Evolutionary conservation across 2,329 filamentous ascomycete species (phyloP).

Genomic region (Didymella lethalis): DNA sequence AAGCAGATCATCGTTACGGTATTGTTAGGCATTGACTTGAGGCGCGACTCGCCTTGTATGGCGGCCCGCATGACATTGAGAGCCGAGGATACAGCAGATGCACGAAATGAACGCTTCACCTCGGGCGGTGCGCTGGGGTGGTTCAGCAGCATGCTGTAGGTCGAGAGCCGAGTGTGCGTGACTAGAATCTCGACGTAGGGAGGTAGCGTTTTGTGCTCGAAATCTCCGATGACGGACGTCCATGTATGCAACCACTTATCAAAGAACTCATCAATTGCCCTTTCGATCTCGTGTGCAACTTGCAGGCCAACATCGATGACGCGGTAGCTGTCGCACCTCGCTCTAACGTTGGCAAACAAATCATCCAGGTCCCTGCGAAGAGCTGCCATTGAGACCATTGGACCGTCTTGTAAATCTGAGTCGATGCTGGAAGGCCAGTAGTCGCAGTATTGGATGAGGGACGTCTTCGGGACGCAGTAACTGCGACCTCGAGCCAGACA

Average conservation of each 20-base stretch:
- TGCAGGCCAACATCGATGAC: slow-evolving; percentile 60
- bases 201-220: slow-evolving; percentile 63
- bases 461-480: slow-evolving; percentile 72
- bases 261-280: slow-evolving; percentile 70
- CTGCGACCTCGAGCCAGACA: slow-evolving; percentile 73
- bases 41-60: slow-evolving; percentile 73
- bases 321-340: slow-evolving; percentile 66
- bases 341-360: slow-evolving; percentile 65
- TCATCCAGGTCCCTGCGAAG: slow-evolving; percentile 70
- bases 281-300: slow-evolving; percentile 55
- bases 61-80: slow-evolving; percentile 78
- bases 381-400: slow-evolving; percentile 75
- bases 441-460: slow-evolving; percentile 72
- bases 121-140: slow-evolving; percentile 74
- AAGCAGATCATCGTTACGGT: slow-evolving; percentile 82
- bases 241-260: slow-evolving; percentile 71
- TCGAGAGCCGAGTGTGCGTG: slow-evolving; percentile 75
- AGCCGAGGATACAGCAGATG: slow-evolving; percentile 73
- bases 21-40: slow-evolving; percentile 81
- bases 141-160: slow-evolving; percentile 77
- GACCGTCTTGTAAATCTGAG: slow-evolving; percentile 72
- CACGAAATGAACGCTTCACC: slow-evolving; percentile 76
- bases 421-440: slow-evolving; percentile 71
- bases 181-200: slow-evolving; percentile 79
- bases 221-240: slow-evolving; percentile 46